Evolutionary conservation across 1,284 basidiomycete species (phyloP), one percentile per base, ranked within the genome.

Genomic region (Ganoderma sinense): DNA sequence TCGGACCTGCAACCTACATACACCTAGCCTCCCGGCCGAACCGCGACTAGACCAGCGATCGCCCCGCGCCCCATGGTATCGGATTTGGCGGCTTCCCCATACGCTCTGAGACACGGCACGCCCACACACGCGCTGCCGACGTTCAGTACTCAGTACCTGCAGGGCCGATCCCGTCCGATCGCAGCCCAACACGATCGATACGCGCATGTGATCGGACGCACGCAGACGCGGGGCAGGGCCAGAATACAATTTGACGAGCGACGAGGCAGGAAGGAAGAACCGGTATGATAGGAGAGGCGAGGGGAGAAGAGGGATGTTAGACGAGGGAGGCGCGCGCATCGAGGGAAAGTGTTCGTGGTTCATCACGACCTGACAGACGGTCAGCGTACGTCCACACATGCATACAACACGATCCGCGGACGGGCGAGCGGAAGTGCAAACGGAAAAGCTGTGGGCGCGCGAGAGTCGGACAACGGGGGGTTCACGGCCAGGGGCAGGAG

Each of bases 301-400:
- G 36, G 6, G 1, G 36, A 36, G 36, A 36, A 36, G 36, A 36
- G 6, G 3, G 2, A 36, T 2, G 36, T 36, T 20, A n/a, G 45
- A 8, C 10, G 45, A 10, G 45, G 36, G 59, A 66, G 66, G 43
- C 48, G 59, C 36, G 43, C n/a, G 53, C 64, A 43, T 36, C 64
- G 39, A 58, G 40, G 62, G 26, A 63, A 62, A 26, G 33, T 56
- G 64, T 66, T 61, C 55, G 53, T 59, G 56, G 56, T 61, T 69
- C 51, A 84, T 89, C 80, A 89, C 73, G 91, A 92, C 91, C 91
- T 92, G 88, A 87, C 87, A 87, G 84, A 83, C 82, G 85, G 85
- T 92, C 86, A 93, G 91, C 83, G 83, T 84, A 82, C 79, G 79
- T 78, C 82, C 84, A 70, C 73, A 60, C 64, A 59, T 70, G 40